These are phyloP conservation scores for Rostrohypoxylon terebratum DNA, from an alignment of 495 filamentous ascomycete species.

Conservation along the genomic window DNA sequence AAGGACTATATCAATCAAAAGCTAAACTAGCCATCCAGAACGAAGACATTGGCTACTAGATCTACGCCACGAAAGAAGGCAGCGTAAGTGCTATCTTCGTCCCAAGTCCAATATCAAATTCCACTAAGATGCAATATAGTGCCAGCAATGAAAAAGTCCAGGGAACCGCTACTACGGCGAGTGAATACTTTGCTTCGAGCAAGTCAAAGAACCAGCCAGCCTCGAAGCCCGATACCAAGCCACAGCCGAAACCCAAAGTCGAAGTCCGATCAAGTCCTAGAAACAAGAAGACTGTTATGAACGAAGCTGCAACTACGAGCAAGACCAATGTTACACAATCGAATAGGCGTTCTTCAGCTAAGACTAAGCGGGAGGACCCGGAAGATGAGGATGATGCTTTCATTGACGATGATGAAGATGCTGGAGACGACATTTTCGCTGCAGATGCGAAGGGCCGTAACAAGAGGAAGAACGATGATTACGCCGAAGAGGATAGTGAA, in stretches of 20 bases:
- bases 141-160: conserved; percentile 52
- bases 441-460: conserved; percentile 67
- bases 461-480: conserved; percentile 76
- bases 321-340: conserved; percentile 42
- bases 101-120: neutral
- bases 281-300: conserved; percentile 47
- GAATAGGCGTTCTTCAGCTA: conserved; percentile 50
- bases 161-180: conserved; percentile 59
- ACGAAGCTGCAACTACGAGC: conserved; percentile 38
- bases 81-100: conserved; percentile 46
- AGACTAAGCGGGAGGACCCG: conserved; percentile 47
- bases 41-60: conserved; percentile 55
- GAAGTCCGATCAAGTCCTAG: conserved; percentile 58
- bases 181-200: conserved; percentile 61
- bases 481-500: conserved; percentile 70
- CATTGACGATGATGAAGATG: conserved; percentile 72
- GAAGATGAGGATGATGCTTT: conserved; percentile 63
- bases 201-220: conserved; percentile 56
- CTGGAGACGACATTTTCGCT: conserved; percentile 78
- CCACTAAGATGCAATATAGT: conserved; percentile 12
- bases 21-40: conserved; percentile 37
- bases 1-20: conserved; percentile 1
- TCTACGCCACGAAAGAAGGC: conserved; percentile 59
- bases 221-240: conserved; percentile 50
- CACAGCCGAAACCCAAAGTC: conserved; percentile 44